phyloP scores from a whole-genome alignment of 192 early-diverging fungal species.

The Coemansia furcata region DNA sequence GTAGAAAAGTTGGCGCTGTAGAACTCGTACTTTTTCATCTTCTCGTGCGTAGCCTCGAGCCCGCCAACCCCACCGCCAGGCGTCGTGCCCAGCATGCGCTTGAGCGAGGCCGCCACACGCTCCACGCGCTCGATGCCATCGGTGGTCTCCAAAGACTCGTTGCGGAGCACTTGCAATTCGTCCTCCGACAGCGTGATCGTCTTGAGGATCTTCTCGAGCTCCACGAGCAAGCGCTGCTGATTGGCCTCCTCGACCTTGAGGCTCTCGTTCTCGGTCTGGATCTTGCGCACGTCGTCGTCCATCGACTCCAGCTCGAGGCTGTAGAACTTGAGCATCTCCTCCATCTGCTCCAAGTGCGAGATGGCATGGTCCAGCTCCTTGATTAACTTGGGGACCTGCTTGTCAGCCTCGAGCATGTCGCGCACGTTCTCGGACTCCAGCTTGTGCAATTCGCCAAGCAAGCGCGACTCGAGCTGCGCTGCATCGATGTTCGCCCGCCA shows the following conservation, averaged over 20 bases:
- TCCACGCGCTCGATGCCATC: conserved; percentile 61
- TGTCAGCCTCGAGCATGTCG: conserved; percentile 90
- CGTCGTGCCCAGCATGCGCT: conserved; percentile 62
- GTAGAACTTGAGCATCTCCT: conserved; percentile 84
- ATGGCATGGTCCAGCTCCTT: conserved; percentile 82
- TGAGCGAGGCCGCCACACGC: conserved; percentile 63
- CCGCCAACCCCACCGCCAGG: conserved; percentile 56
- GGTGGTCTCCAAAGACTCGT: conserved; percentile 63
- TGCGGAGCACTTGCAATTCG: conserved; percentile 60
- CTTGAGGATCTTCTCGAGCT: conserved; percentile 77
- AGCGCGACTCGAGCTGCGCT: conserved; percentile 77
- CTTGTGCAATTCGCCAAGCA: conserved; percentile 80
- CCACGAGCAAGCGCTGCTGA: conserved; percentile 80
- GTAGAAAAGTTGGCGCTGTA: conserved; percentile 64
- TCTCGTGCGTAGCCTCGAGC: conserved; percentile 57
- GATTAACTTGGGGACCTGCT: conserved; percentile 76
- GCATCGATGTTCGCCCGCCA: conserved; percentile 88
- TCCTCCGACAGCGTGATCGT: conserved; percentile 63
- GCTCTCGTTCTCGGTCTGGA: conserved; percentile 88
- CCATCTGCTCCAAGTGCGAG: conserved; percentile 78
- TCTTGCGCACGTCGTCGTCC: conserved; percentile 93
- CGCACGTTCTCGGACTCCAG: conserved; percentile 87
- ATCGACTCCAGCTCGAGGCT: conserved; percentile 86
- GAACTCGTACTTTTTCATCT: conserved; percentile 64
- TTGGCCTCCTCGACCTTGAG: conserved; percentile 87